Evolutionary conservation across 768 basidiomycete genomes (phyloP), one percentile per base, ranked within the genome.

Genomic region (Mycena metata): DNA sequence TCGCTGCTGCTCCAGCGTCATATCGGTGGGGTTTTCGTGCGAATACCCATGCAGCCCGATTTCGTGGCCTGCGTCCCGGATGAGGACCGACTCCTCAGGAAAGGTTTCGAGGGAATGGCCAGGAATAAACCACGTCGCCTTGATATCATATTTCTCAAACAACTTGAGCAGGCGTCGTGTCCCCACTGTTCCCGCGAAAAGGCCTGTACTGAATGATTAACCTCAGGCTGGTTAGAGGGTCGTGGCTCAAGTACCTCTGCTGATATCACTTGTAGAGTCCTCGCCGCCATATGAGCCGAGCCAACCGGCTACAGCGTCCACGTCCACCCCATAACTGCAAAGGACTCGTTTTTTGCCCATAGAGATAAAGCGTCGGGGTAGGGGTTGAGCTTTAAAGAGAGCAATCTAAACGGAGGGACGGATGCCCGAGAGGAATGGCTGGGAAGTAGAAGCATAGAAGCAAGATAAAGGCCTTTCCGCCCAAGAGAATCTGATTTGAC

Each of bases 271-370:
- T 0, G 90, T 88, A 0, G 88, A 90, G 74, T 92, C 86, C 70
- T 92, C 88, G n/a, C 91, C 91, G 4, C 91, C 91, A 73, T 92
- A 92, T 0, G 90, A 90, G 8, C 91, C 73, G 55, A 75, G 88
- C 91, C 92, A 93, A 71, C 91, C 92, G 19, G 91, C 86, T 5
- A 92, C 91, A 2, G 91, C 91, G 64, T 94, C 92, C 3, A 93
- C 90, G 67, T 94, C 91, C 11, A 92, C 89, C 26, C 90, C 91
- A 75, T 90, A 89, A 17, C 87, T 83, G 39, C 89, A 80, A 19
- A 90, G 81, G 23, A 88, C 83, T 61, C 80, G 78, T 72, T 84
- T 88, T 52, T 88, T 83, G 56, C 85, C 81, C 89, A 90, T 90
- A 26, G 45, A 60, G 2, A 39, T 39, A 39, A 39, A 30, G 30